Percentiles rank a stretch among this genome's conserved stretches.
Conservation (phyloP, 139 green algal species). For the Axilococcus clingmanii region DNA sequence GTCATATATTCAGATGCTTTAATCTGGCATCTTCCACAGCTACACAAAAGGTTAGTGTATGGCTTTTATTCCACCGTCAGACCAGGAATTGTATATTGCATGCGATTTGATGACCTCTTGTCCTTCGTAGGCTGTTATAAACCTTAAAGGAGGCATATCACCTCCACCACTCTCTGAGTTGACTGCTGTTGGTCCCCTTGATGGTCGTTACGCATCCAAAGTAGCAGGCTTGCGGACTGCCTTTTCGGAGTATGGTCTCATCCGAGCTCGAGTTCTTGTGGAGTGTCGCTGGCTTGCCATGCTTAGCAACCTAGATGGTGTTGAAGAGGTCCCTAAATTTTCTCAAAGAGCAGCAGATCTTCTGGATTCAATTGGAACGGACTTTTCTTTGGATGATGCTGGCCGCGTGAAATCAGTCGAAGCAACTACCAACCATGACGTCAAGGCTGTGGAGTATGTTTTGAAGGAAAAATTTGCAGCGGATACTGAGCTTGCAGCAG, state of each 20-base stretch:
- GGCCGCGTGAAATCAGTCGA: constrained; percentile 65
- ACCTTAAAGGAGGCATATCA: too few species aligned
- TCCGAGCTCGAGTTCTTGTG: constrained; percentile 86
- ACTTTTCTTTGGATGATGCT: constrained; percentile 66
- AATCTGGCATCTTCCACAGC: too few species aligned
- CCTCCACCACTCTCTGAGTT: constrained; percentile 50
- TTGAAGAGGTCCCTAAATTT: constrained; percentile 75
- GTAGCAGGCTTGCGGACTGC: constrained; percentile 60
- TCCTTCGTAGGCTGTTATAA: too few species aligned
- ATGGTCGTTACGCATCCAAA: constrained; percentile 79
- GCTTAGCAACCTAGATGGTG: constrained; percentile 66
- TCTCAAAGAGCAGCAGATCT: constrained; percentile 51
- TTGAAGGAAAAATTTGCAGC: constrained; percentile 74
- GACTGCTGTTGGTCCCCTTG: constrained; percentile 77
- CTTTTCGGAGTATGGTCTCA: constrained; percentile 96
- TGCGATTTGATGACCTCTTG: too few species aligned
- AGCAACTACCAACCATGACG: constrained; percentile 97
- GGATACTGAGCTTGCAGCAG: constrained; percentile 48
- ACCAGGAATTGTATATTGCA: too few species aligned
- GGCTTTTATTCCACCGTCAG: too few species aligned
- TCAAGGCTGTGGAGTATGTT: constrained; percentile 99
- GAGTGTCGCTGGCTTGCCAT: constrained; percentile 94
- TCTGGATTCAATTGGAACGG: constrained; percentile 65
- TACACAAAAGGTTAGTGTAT: too few species aligned
- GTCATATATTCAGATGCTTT: too few species aligned